These are phyloP conservation scores for Solanum gandarillasii DNA, from an alignment of 257 asterid species.

Conservation along the genomic window DNA sequence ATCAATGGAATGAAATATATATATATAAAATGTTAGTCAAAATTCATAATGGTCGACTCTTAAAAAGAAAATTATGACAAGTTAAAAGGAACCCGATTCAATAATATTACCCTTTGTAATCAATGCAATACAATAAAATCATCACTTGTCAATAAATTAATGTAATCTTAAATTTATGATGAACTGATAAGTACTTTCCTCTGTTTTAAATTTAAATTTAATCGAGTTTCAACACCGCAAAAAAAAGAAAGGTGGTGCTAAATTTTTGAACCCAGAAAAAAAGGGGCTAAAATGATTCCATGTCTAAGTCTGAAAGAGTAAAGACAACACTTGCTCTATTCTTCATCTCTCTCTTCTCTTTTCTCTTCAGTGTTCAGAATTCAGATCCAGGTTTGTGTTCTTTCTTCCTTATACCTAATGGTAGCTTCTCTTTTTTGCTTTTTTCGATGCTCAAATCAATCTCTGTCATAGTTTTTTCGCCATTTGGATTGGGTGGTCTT, in stretches of 20 bases:
- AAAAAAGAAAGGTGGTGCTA: neutral
- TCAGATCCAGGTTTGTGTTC: neutral
- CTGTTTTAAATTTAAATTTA: fast-evolving
- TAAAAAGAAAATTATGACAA: fast-evolving
- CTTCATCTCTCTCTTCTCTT: neutral
- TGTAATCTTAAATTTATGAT: no score
- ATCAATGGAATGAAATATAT: no score
- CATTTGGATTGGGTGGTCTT: neutral
- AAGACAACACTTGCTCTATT: neutral
- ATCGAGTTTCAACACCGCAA: fast-evolving
- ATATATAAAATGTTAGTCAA: no score
- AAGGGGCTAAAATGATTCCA: neutral
- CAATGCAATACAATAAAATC: neutral
- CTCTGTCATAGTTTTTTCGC: neutral
- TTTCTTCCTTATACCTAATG: neutral
- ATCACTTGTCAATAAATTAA: fast-evolving
- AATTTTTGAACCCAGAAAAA: neutral
- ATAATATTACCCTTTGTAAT: neutral
- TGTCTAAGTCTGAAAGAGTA: neutral
- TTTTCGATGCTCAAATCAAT: neutral
- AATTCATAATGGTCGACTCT: fast-evolving
- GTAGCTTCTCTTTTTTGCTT: neutral
- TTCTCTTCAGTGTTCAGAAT: neutral
- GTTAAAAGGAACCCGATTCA: no score
- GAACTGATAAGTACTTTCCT: fast-evolving